Evolutionary conservation across 2,329 filamentous ascomycete genomes (phyloP).

Genomic region (Thelonectria olida): DNA sequence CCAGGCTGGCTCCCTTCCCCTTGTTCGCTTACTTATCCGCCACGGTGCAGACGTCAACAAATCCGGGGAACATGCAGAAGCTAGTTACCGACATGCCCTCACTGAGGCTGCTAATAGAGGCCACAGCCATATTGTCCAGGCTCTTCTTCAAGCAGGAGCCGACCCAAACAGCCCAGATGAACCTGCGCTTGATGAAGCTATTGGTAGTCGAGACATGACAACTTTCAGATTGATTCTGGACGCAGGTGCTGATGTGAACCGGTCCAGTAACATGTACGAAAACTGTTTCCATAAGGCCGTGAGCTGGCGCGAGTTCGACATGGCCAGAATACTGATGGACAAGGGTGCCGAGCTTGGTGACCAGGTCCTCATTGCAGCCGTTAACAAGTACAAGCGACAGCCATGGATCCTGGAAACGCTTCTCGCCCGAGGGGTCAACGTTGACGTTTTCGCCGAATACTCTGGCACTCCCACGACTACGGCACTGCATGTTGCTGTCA

Average conservation of each 20-base stretch:
- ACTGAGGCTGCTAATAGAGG: not conserved
- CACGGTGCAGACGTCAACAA: conserved; percentile 4
- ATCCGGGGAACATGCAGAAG: not conserved
- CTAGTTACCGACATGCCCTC: not conserved
- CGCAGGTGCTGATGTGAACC: not conserved
- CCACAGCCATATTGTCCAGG: not conserved
- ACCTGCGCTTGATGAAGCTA: not conserved
- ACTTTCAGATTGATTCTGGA: not conserved
- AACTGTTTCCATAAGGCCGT: not conserved
- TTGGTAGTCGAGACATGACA: not conserved
- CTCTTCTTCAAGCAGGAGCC: not conserved
- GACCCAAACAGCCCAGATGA: not conserved
- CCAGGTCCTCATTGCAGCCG: not conserved
- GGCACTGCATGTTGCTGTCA: not conserved
- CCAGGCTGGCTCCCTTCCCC: not conserved
- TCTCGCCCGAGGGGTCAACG: not conserved
- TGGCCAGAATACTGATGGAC: not conserved
- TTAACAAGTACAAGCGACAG: not conserved
- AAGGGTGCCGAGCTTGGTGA: not conserved
- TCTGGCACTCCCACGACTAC: not conserved
- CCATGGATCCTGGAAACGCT: not conserved
- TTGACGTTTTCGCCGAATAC: not conserved
- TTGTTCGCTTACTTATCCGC: not conserved
- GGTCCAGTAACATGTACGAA: not conserved
- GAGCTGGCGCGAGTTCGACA: not conserved